phyloP scores from a whole-genome alignment of 2,329 filamentous ascomycete genomes.

The Cadophora malorum region DNA sequence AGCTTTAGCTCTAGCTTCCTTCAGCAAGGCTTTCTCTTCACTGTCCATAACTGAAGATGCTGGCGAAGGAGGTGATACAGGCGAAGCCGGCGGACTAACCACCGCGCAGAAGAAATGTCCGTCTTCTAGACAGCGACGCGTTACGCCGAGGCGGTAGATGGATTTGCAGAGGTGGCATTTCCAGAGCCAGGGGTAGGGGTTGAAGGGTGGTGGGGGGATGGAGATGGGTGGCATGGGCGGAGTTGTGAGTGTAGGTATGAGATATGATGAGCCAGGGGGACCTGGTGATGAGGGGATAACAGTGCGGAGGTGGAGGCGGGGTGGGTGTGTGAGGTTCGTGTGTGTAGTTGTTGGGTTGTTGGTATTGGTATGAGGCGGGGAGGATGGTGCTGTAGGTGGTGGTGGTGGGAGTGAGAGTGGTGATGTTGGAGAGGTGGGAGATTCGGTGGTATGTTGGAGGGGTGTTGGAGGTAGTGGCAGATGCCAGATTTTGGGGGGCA shows the following conservation, averaged over 20 bases:
- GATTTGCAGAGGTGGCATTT: constrained; percentile 46
- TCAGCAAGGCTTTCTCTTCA: neutral
- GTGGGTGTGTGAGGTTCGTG: constrained; percentile 26
- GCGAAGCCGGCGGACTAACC: constrained; percentile 16
- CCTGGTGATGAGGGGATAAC: constrained; percentile 38
- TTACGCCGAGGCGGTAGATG: constrained; percentile 45
- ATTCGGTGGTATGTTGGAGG: constrained; percentile 15
- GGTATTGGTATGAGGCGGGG: neutral
- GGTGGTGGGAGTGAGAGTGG: constrained; percentile 4
- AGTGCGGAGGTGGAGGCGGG: constrained; percentile 34
- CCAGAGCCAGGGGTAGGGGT: constrained; percentile 46
- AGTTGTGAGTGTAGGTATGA: too few relatives aligned
- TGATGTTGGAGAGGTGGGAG: constrained; percentile 2
- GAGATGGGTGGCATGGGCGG: neutral
- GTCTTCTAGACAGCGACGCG: constrained; percentile 46
- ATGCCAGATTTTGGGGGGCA: constrained; percentile 6
- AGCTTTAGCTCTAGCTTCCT: neutral
- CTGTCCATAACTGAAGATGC: neutral
- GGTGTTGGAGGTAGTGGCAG: neutral
- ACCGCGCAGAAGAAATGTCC: constrained; percentile 40
- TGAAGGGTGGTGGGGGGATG: constrained; percentile 38
- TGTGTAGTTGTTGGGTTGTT: neutral
- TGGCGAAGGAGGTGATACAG: constrained; percentile 15
- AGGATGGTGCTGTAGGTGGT: neutral
- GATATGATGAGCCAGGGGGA: too few relatives aligned